Base-by-base conservation (phyloP, 2,329 filamentous ascomycete genomes). In the Lachnellula suecica region DNA sequence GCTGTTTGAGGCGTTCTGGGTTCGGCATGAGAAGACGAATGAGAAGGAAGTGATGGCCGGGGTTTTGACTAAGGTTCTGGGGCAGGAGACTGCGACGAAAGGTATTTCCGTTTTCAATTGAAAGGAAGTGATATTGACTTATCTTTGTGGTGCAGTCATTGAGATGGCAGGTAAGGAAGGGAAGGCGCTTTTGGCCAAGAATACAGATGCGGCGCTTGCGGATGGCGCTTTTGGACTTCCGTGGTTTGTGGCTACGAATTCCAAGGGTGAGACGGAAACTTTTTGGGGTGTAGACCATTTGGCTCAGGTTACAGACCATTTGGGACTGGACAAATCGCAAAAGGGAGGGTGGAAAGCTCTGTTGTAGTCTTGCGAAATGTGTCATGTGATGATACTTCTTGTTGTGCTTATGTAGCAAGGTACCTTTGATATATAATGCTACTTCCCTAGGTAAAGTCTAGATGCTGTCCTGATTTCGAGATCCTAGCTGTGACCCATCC, bases 281-380 rank as follows among this genome's bases (percentile, higher is more conserved):
- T 84, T 79, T 59, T 85, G 79, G 78, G 82, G 82, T 0, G 75
- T 85, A 13, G 82, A 85, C 69, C 80, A 83, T 66, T 58, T 85
- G 40, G 81, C 77, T 1, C 75, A 78, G 61, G 69, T 85, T 3
- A 70, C 72, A 37, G 73, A 79, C 51, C 76, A 79, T 63, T 58
- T 85, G 52, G 78, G 72, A 1, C 58, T 85, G 51, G 74, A 83
- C 29, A 61, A 53, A 45, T 59, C 60, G n/a, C 54, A 53, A 44
- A 57, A 20, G 3, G 59, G 62, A 10, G 62, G 54, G 0, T 66
- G 63, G 63, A 64, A 59, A 47, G 42, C 60, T 17, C n/a, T 65
- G 41, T 41, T 66, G 43, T 66, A 54, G 29, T 42, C 15, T 2
- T 19, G n/a, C 4, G n/a, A 20, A 22, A 29, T 22, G 25, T 38